Evolutionary conservation across 805 yeast species (phyloP), one percentile per base, ranked within the genome.

Genomic region (Saturnispora galanensis): DNA sequence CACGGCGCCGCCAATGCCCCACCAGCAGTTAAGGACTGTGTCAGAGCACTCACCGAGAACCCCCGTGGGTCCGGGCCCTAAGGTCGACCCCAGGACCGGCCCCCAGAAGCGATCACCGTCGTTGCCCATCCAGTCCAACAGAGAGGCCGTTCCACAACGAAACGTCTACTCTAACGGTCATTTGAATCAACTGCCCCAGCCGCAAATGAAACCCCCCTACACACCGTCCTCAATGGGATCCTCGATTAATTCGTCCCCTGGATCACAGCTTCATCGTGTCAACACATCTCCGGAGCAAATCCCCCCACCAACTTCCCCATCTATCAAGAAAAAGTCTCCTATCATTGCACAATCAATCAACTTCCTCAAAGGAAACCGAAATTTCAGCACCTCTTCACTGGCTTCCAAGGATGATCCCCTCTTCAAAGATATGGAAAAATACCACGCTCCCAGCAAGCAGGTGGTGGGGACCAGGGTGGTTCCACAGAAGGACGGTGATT

Each of bases 391-490:
- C 2, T 42, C 56, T 1, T 53, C 60, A 2, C 44, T 58, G 7
- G 38, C 51, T 10, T 51, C 57, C 1, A 57, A 56, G 17, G 38
- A 33, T 7, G 44, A 45, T 31, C 48, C 47, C 26, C 42, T 46
- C 9, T 33, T 39, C 5, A 55, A 49, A 12, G 59, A 57, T 13
- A 49, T 61, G 47, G 58, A 64, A 15, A 65, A 65, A 41, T 66
- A 64, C 48, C 67, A 66, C 46, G 50, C 62, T 6, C 53, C 55
- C 26, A 43, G 49, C 21, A 65, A 65, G 35, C 66, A 65, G 41
- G 65, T 73, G 1, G 53, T 65, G 18, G 66, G 69, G 41, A 73
- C 75, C 2, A 58, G 77, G 39, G 62, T 69, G 11, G 64, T 66
- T 37, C 73, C 77, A 3, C 77, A 71, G 50, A 72, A 68, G 50